phyloP scores from a whole-genome alignment of 106 monocot genomes.

The Chionographis japonica region DNA sequence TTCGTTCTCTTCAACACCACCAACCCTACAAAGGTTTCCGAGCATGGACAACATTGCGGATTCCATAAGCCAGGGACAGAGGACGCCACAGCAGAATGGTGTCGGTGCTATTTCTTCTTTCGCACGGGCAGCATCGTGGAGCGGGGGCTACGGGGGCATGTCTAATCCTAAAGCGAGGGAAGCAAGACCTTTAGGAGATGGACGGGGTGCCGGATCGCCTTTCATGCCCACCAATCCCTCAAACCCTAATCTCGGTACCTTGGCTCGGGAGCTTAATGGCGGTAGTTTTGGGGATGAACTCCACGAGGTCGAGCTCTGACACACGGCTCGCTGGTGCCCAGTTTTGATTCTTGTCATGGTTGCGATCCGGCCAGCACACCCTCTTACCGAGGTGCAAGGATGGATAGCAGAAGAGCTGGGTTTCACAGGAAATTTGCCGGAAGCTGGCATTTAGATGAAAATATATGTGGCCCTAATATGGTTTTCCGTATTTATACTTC shows the following conservation, averaged over 20 bases:
- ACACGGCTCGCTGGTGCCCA: not conserved
- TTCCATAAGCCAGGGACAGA: conserved; percentile 17
- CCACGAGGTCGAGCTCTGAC: conserved; percentile 73
- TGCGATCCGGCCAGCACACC: too few species aligned
- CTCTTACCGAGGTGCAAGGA: not conserved
- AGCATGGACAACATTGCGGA: conserved; percentile 58
- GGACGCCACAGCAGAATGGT: conserved; percentile 4
- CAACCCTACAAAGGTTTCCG: conserved; percentile 55
- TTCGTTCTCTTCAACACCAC: conserved; percentile 25
- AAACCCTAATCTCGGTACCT: conserved; percentile 1
- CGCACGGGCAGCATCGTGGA: conserved; percentile 66
- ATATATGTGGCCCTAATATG: not conserved
- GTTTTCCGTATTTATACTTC: conserved; percentile 6
- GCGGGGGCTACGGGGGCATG: conserved; percentile 30
- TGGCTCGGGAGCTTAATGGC: conserved; percentile 12
- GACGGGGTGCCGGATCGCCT: not conserved
- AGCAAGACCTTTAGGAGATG: conserved; percentile 4
- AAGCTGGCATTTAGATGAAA: too few species aligned
- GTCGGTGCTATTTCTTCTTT: conserved; percentile 18
- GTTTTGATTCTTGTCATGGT: too few species aligned
- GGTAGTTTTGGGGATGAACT: conserved; percentile 52
- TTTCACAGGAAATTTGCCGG: too few species aligned
- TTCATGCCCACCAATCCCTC: conserved; percentile 5
- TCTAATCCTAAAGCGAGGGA: conserved; percentile 5
- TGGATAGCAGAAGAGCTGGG: not conserved